Percentiles rank a stretch among this genome's conserved stretches.
Conservation (phyloP, 1,139 yeast genomes). For the Casaregolazyma lundiana region DNA sequence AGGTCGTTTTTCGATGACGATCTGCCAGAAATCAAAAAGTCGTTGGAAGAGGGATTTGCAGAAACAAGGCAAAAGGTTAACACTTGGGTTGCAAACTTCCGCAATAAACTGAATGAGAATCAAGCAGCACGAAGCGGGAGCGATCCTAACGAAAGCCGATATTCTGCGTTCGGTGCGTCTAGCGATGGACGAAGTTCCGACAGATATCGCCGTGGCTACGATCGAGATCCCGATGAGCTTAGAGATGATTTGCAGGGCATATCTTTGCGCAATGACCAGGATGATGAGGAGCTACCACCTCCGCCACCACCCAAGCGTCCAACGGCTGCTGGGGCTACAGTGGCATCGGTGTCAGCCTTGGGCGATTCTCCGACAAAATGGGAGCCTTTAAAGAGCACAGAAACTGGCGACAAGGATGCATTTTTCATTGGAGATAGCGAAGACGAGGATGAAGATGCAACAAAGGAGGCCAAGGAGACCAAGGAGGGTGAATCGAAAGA, state of each 20-base stretch:
- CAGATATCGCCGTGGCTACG: constrained; percentile 17
- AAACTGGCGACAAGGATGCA: constrained; percentile 53
- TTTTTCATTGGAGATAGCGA: constrained; percentile 77
- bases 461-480: constrained; percentile 6
- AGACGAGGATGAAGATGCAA: constrained; percentile 46
- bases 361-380: constrained; percentile 42
- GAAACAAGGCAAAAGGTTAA: constrained; percentile 79
- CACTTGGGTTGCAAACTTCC: constrained; percentile 74
- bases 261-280: constrained; percentile 45
- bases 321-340: constrained; percentile 8
- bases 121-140: constrained; percentile 19
- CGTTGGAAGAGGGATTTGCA: constrained; percentile 70
- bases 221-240: constrained; percentile 32
- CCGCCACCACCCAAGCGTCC: constrained; percentile 26
- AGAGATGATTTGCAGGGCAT: constrained; percentile 56
- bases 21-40: constrained; percentile 62
- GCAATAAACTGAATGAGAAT: constrained; percentile 48
- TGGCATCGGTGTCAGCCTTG: constrained; percentile 26
- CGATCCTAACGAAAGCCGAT: constrained; percentile 16
- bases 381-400: constrained; percentile 57
- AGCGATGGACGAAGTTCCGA: constrained; percentile 13
- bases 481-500: constrained; percentile 1
- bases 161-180: constrained; percentile 21
- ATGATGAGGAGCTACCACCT: constrained; percentile 32
- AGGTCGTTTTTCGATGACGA: constrained; percentile 53